These are phyloP conservation scores for Gossypium mustelinum DNA, from an alignment of 345 rosid genomes.

Conservation along the genomic window DNA sequence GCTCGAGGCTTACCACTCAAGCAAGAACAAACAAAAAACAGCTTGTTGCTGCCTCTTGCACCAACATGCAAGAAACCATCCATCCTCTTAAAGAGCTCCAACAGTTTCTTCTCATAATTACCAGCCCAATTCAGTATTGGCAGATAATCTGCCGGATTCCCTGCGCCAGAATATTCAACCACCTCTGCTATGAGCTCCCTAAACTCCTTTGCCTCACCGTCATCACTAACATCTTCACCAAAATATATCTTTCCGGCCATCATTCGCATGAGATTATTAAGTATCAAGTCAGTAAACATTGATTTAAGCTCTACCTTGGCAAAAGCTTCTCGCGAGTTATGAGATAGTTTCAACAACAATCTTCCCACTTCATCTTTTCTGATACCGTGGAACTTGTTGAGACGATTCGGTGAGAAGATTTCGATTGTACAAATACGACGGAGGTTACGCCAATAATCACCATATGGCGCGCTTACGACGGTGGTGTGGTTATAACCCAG, in stretches of 20 bases:
- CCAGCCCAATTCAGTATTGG: conserved; percentile 42
- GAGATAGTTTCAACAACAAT: conserved; percentile 25
- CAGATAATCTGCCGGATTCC: conserved; percentile 41
- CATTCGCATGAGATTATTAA: conserved; percentile 42
- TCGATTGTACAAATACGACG: conserved; percentile 42
- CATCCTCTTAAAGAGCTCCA: conserved; percentile 13
- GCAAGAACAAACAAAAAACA: too few species aligned
- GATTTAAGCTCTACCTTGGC: conserved; percentile 37
- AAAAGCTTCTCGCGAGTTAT: conserved; percentile 9
- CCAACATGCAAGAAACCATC: conserved; percentile 53
- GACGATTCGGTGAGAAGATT: conserved; percentile 38
- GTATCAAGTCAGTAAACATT: conserved; percentile 26
- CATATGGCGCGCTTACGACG: conserved; percentile 30
- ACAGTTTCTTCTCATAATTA: conserved; percentile 23
- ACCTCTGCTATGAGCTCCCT: conserved; percentile 35
- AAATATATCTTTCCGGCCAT: conserved; percentile 42
- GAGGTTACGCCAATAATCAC: conserved; percentile 60
- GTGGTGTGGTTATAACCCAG: conserved; percentile 38
- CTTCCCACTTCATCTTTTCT: conserved; percentile 42
- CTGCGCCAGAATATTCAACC: conserved; percentile 16
- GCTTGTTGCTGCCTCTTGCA: too few species aligned
- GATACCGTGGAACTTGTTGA: conserved; percentile 19
- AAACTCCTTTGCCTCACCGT: conserved; percentile 33
- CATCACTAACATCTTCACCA: conserved; percentile 30
- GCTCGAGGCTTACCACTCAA: too few species aligned